Evolutionary conservation across 2,329 filamentous ascomycete species (phyloP), one percentile per base, ranked within the genome.

Genomic region (Rugonectria rugulosa): DNA sequence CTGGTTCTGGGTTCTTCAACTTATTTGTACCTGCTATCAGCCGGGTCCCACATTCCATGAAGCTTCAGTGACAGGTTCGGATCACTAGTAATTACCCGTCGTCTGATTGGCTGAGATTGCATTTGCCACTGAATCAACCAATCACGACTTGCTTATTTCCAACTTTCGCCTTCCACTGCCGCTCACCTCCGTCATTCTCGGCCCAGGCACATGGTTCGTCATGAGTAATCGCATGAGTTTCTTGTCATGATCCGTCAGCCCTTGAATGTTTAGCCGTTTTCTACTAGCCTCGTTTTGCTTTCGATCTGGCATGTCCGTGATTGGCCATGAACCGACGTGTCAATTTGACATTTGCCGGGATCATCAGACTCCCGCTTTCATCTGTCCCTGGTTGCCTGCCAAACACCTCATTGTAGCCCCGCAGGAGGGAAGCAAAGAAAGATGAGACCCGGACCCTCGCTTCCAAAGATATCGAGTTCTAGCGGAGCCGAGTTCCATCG

Each of bases 101-200:
- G 0, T 14, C 0, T 61, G 31, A 67, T 68, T 68, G 64, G 66
- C 7, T 8, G 1, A 0, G 0, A 0, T 0, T 1, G 12, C 8
- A 44, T 38, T 37, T 38, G 15, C 7, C 21, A 12, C 3, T 1
- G 0, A 0, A 0, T 0, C 2, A 12, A 1, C 66, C 66, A 68
- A 68, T 68, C 29, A 59, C 0, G 14, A 19, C 2, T 53, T 66
- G 62, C 66, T 63, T 68, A 68, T 68, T 68, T 66, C 57, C 61
- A 62, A 43, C 37, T 47, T 42, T 53, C 21, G 37, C 42, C 43
- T 31, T 29, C 34, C 26, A 52, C 20, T 19, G 31, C 29, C 12
- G 8, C 32, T n/a, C 23, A n/a, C 17, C 38, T 37, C 41, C 32
- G 23, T 38, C 40, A 50, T 41, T 23, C 15, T 36, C 20, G 24